Evolutionary conservation across 164 flowering plant species (phyloP).

Genomic region (Amborella trichopoda): DNA sequence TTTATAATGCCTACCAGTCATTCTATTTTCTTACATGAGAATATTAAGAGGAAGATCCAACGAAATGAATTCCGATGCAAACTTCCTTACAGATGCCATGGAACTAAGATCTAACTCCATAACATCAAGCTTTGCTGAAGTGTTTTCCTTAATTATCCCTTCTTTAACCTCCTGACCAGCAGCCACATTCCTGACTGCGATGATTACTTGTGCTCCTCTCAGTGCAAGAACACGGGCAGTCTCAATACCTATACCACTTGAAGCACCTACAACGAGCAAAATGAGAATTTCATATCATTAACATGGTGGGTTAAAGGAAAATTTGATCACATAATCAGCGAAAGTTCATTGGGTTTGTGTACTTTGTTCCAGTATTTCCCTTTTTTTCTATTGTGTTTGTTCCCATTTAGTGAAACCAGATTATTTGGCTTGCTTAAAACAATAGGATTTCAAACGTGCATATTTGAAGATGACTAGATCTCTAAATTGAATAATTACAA

Average conservation of each 20-base stretch:
- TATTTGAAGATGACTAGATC: too few species aligned
- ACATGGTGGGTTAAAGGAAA: too few species aligned
- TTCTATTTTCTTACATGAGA: conserved; percentile 47
- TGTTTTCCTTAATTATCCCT: conserved; percentile 11
- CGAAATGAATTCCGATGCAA: conserved; percentile 33
- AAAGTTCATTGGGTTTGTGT: too few species aligned
- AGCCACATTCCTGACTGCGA: conserved; percentile 44
- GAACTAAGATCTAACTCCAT: conserved; percentile 52
- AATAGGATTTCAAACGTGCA: too few species aligned
- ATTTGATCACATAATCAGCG: too few species aligned
- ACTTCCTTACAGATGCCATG: conserved; percentile 42
- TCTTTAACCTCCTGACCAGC: conserved; percentile 35
- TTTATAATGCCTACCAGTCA: too few species aligned
- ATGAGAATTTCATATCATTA: too few species aligned
- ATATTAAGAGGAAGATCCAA: conserved; percentile 34
- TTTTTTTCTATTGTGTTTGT: too few species aligned
- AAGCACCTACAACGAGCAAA: background rate
- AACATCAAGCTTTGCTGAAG: conserved; percentile 28
- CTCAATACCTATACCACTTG: conserved; percentile 18
- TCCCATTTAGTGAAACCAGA: too few species aligned
- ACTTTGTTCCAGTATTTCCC: too few species aligned
- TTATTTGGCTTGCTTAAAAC: too few species aligned
- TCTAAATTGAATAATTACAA: too few species aligned
- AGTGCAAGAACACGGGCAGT: conserved; percentile 45
- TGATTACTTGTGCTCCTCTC: conserved; percentile 41